Evolutionary conservation across 345 rosid species (phyloP).

Genomic region (Citrus australasica): DNA sequence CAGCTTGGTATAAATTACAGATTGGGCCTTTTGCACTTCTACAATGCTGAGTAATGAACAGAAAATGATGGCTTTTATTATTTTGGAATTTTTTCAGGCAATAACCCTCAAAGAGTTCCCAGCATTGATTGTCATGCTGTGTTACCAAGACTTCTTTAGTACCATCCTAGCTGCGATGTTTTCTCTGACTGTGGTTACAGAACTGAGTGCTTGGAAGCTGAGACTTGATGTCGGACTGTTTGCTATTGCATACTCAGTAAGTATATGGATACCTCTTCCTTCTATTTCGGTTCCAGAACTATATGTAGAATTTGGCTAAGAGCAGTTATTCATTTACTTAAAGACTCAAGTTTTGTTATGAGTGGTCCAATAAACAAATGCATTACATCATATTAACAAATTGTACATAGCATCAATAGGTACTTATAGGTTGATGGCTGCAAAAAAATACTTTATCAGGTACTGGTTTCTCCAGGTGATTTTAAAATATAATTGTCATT

Average conservation of each 20-base stretch:
- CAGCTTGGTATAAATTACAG: conserved; percentile 52
- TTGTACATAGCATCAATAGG: neutral
- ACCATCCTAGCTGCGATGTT: conserved; percentile 22
- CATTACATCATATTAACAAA: neutral
- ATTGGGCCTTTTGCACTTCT: conserved; percentile 16
- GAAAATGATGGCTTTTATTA: no score
- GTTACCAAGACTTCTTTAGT: conserved; percentile 19
- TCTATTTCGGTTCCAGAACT: neutral
- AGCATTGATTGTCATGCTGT: conserved; percentile 25
- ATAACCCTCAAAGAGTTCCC: conserved; percentile 26
- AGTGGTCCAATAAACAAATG: neutral
- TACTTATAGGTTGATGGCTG: neutral
- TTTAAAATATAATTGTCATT: no score
- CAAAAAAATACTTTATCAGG: neutral
- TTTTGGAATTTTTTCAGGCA: conserved; percentile 23
- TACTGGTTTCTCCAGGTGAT: neutral
- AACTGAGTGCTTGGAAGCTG: conserved; percentile 41
- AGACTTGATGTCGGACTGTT: conserved; percentile 22
- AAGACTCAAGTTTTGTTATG: neutral
- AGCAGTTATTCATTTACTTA: no score
- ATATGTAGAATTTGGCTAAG: no score
- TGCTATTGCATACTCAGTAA: conserved; percentile 26
- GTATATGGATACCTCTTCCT: neutral
- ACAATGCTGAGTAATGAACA: neutral
- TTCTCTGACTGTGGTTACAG: conserved; percentile 27